Base-by-base conservation (phyloP, 768 basidiomycete genomes). In the Rossbeevera mucosa region DNA sequence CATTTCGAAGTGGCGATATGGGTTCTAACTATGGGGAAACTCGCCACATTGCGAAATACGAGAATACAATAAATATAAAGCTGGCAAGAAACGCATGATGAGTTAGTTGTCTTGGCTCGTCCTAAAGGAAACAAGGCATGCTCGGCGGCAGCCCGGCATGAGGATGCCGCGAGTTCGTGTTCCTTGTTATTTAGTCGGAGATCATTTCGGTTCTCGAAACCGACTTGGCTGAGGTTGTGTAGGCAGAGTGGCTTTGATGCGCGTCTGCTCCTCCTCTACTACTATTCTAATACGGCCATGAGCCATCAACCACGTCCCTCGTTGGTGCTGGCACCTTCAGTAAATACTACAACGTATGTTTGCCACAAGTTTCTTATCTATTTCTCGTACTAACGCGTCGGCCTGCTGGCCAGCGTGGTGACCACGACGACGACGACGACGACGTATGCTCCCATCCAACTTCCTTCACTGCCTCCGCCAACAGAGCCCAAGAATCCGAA, bases 341-440 rank as follows among this genome's bases (percentile, higher is more conserved):
- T 91, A 50, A 90, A 85, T 62, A 91, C 89, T 4, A 92, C 88
- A 30, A 90, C 82, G 90, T 91, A 73, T 44, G 83, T 76, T 44
- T 44, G 55, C 25, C 54, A 4, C 26, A 24, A 11, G 22, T 46
- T 25, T 46, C 28, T 50, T 8, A n/a, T 18, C 24, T 48, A 11
- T 22, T 52, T 43, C 54, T 38, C 41, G 33, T 50, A 51, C 54
- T 66, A 52, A 62, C 65, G 65, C 56, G 61, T 59, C 54, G 51
- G 46, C 58, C 54, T 33, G 40, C 53, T 57, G 38, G 59, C 31
- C 64, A 93, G 91, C 49, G 88, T 93, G 61, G 86, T 90, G 60
- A 93, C 91, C 45, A 92, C 88, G n/a, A 93, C 91, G 2, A 91
- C 88, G 0, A 93, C 91, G 2, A 93, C 91, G 1, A 93, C 91